phyloP scores from a whole-genome alignment of 306 rosid genomes.

The Fragaria nilgerrensis region DNA sequence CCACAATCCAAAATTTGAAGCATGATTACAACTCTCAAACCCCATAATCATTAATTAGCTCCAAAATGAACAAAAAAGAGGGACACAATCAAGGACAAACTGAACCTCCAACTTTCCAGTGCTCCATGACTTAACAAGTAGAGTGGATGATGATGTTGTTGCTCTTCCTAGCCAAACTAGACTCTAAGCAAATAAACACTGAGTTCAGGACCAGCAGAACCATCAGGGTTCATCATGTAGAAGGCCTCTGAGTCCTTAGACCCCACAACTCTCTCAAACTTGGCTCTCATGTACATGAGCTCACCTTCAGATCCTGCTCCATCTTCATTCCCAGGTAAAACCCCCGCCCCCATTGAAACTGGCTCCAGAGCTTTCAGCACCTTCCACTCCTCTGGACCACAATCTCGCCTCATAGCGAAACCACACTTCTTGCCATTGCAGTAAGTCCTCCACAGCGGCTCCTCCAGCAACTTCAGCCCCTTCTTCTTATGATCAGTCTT shows the following conservation, averaged over 20 bases:
- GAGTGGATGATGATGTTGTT: neutral
- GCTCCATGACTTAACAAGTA: neutral
- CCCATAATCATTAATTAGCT: neutral
- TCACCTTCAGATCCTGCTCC: slow-evolving; percentile 61
- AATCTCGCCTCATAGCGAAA: slow-evolving; percentile 46
- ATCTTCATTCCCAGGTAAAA: slow-evolving; percentile 43
- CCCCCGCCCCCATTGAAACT: slow-evolving; percentile 88
- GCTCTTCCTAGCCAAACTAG: slow-evolving; percentile 16
- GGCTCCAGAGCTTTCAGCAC: slow-evolving; percentile 76
- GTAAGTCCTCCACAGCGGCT: slow-evolving; percentile 65
- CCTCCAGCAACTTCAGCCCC: slow-evolving; percentile 42
- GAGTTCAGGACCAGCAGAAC: slow-evolving; percentile 76
- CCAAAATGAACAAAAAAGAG: slow-evolving; percentile 6
- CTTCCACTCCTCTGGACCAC: slow-evolving; percentile 73
- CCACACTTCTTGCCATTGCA: slow-evolving; percentile 89
- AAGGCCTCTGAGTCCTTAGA: slow-evolving; percentile 90
- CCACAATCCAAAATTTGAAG: slow-evolving; percentile 6
- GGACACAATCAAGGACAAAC: neutral
- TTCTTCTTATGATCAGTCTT: slow-evolving; percentile 18
- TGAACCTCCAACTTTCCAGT: neutral
- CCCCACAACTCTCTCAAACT: slow-evolving; percentile 81
- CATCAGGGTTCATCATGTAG: slow-evolving; percentile 82
- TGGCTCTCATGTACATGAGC: slow-evolving; percentile 88
- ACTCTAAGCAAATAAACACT: slow-evolving; percentile 84
- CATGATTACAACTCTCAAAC: neutral